Conservation (phyloP, 2,329 filamentous ascomycete genomes). For the Colletotrichum siamense region DNA sequence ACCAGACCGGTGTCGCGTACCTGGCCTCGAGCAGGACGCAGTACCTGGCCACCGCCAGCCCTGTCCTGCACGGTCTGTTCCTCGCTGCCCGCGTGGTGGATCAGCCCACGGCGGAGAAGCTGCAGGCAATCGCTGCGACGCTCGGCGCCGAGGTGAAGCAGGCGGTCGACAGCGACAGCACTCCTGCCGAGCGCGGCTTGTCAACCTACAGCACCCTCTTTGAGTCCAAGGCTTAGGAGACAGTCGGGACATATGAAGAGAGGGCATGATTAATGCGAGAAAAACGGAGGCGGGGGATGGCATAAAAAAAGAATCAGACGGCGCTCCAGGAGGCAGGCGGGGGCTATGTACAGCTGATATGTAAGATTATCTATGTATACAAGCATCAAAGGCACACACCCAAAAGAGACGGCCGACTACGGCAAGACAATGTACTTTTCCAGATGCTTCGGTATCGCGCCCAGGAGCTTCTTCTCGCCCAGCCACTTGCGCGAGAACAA, state of each 20-base stretch:
- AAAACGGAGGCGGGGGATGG: neutral
- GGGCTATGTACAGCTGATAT: constrained; percentile 25
- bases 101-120: constrained; percentile 37
- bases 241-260: neutral
- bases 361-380: constrained; percentile 23
- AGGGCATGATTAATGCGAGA: neutral
- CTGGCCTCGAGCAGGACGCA: constrained; percentile 35
- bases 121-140: constrained; percentile 44
- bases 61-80: constrained; percentile 48
- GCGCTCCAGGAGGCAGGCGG: neutral
- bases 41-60: constrained; percentile 36
- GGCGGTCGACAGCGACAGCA: constrained; percentile 25
- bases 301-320: neutral
- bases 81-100: constrained; percentile 47
- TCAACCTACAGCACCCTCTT: constrained; percentile 23
- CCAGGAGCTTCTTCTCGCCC: constrained; percentile 80
- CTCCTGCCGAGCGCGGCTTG: constrained; percentile 24
- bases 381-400: constrained; percentile 18
- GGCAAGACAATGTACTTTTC: constrained; percentile 95
- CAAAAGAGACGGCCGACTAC: constrained; percentile 40
- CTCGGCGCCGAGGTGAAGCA: constrained; percentile 42
- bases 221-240: neutral
- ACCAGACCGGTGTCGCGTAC: constrained; percentile 27
- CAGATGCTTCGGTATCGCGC: constrained; percentile 81
- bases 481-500: constrained; percentile 94